A percentile compares a stretch with the other conserved stretches of the same genome.
Conservation (phyloP, 768 basidiomycete genomes). For the Xerocomus brunneocitrinus region DNA sequence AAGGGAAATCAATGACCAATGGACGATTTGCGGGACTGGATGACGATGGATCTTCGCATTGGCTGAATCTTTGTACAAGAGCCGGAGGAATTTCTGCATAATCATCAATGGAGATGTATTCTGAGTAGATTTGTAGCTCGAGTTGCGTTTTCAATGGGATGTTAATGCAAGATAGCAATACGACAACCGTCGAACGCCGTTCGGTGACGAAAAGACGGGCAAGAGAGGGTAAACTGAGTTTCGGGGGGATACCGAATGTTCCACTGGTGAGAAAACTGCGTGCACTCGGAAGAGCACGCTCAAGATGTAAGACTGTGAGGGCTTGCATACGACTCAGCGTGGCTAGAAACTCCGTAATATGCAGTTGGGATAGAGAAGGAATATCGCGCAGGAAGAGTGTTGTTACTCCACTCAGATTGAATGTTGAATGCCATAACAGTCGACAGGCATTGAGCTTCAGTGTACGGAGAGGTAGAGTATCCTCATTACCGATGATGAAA, state of each 20-base stretch:
- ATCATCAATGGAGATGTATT: background rate
- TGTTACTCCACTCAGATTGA: constrained; percentile 23
- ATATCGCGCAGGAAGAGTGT: constrained; percentile 19
- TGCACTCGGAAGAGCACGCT: constrained; percentile 22
- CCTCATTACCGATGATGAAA: no score
- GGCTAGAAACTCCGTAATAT: constrained; percentile 22
- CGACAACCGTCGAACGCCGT: background rate
- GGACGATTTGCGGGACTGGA: background rate
- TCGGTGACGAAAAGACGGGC: background rate
- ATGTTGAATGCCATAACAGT: no score
- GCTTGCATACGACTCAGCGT: constrained; percentile 32
- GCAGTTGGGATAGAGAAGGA: no score
- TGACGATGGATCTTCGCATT: background rate
- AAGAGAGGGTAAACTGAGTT: background rate
- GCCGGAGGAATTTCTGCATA: background rate
- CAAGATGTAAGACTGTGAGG: constrained; percentile 32
- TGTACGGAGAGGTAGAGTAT: no score
- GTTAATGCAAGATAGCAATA: constrained; percentile 2
- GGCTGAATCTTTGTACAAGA: background rate
- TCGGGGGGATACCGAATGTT: background rate
- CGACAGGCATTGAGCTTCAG: no score
- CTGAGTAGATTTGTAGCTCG: no score
- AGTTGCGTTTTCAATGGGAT: background rate
- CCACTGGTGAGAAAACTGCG: no score
- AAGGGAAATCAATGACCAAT: background rate